These are phyloP conservation scores for Nicotiana noctiflora DNA, from an alignment of 257 asterid species.

Conservation along the genomic window DNA sequence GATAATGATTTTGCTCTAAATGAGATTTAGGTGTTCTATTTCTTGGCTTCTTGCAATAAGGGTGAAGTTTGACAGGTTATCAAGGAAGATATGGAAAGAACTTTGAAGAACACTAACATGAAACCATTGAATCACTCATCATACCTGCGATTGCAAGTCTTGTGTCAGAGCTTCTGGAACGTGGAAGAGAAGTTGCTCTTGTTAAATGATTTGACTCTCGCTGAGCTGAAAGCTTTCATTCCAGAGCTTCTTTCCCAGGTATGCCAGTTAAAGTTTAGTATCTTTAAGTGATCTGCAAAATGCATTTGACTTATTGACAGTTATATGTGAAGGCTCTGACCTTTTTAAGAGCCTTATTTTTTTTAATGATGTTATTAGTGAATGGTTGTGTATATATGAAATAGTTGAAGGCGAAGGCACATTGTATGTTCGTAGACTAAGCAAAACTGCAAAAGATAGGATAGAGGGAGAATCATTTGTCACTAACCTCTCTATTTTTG, in stretches of 20 bases:
- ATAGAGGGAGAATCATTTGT: background rate
- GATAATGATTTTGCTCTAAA: background rate
- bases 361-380: background rate
- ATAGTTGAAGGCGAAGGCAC: background rate
- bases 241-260: conserved; percentile 96
- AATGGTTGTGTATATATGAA: background rate
- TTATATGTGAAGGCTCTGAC: background rate
- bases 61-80: conserved; percentile 56
- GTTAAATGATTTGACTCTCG: conserved; percentile 58
- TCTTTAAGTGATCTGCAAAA: background rate
- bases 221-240: conserved; percentile 63
- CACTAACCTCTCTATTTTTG: conserved; percentile 13
- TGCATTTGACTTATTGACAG: background rate
- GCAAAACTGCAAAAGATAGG: background rate
- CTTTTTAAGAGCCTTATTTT: background rate
- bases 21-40: conserved; percentile 16
- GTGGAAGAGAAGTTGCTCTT: conserved; percentile 72
- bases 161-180: conserved; percentile 88
- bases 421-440: background rate
- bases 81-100: conserved; percentile 86
- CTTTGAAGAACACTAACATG: conserved; percentile 89
- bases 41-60: conserved; percentile 21
- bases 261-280: background rate
- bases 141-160: conserved; percentile 81
- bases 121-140: conserved; percentile 87